A percentile compares a stretch with the other conserved stretches of the same genome.
phyloP scores from a whole-genome alignment of 2,329 filamentous ascomycete species.

The Penicillium sclerotigenum region DNA sequence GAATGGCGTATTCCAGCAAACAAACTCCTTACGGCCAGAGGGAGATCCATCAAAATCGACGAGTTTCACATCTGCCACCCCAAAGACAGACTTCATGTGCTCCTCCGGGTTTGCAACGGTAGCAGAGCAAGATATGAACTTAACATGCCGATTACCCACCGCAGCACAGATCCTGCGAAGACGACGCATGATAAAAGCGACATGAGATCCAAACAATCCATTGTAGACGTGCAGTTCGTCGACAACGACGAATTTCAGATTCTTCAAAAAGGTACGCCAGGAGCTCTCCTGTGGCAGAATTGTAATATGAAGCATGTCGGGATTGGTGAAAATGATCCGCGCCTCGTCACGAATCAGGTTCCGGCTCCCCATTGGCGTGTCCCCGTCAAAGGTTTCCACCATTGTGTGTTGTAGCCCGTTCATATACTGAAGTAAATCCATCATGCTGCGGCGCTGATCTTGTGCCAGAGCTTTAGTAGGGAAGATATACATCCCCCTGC shows the following conservation, averaged over 20 bases:
- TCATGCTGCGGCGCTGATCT: conserved; percentile 84
- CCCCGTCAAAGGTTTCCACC: conserved; percentile 93
- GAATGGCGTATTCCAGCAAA: conserved; percentile 97
- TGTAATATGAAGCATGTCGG: conserved; percentile 94
- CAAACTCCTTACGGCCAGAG: conserved; percentile 85
- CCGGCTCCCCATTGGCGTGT: conserved; percentile 78
- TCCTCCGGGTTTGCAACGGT: conserved; percentile 89
- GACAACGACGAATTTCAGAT: conserved; percentile 85
- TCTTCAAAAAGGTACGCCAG: conserved; percentile 85
- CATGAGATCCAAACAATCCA: conserved; percentile 86
- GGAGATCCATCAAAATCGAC: conserved; percentile 92
- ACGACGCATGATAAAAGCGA: conserved; percentile 91
- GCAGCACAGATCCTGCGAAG: conserved; percentile 84
- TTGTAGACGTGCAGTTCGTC: conserved; percentile 96
- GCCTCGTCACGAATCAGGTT: conserved; percentile 82
- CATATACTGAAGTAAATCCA: conserved; percentile 79
- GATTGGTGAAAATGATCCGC: conserved; percentile 93
- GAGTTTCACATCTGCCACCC: conserved; percentile 73
- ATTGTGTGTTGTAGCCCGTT: conserved; percentile 69
- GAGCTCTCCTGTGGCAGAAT: conserved; percentile 87
- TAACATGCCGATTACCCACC: conserved; percentile 78
- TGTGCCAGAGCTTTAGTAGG: conserved; percentile 95
- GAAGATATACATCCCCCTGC: conserved; percentile 95
- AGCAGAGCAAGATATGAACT: conserved; percentile 93
- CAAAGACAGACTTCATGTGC: conserved; percentile 94